These are phyloP conservation scores for Pleurotus pulmonarius DNA, from an alignment of 768 basidiomycete species.

Conservation along the genomic window DNA sequence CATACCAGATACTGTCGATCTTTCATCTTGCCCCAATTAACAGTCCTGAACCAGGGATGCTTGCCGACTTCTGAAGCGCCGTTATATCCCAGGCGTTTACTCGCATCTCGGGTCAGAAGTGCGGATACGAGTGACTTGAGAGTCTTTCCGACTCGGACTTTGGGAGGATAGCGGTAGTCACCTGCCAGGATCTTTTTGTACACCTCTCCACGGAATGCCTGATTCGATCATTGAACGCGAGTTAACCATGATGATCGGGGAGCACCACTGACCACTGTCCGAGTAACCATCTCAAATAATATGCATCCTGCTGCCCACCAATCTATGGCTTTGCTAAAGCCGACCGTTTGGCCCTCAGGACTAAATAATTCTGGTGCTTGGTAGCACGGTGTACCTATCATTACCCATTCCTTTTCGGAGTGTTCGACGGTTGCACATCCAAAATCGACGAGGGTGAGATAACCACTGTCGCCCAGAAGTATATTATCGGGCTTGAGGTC, in stretches of 20 bases:
- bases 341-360: slow-evolving; percentile 11
- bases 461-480: slow-evolving; percentile 52
- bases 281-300: slow-evolving; percentile 50
- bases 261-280: slow-evolving; percentile 25
- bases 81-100: slow-evolving; percentile 34
- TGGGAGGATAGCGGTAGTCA: slow-evolving; percentile 34
- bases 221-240: background rate
- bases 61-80: slow-evolving; percentile 28
- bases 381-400: slow-evolving; percentile 43
- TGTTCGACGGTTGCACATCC: slow-evolving; percentile 30
- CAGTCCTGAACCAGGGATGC: slow-evolving; percentile 41
- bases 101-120: slow-evolving; percentile 34
- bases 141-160: slow-evolving; percentile 29
- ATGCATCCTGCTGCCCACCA: slow-evolving; percentile 54
- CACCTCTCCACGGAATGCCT: slow-evolving; percentile 19
- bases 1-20: slow-evolving; percentile 42
- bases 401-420: slow-evolving; percentile 23
- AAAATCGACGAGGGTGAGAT: slow-evolving; percentile 51
- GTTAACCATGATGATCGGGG: background rate
- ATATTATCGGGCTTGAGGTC: slow-evolving; percentile 61
- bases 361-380: slow-evolving; percentile 43
- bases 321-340: slow-evolving; percentile 34
- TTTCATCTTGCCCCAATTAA: slow-evolving; percentile 47
- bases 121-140: slow-evolving; percentile 38
- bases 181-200: slow-evolving; percentile 22